Evolutionary conservation across 2,329 filamentous ascomycete species (phyloP), one percentile per base, ranked within the genome.

Genomic region (Colletotrichum graminicola): DNA sequence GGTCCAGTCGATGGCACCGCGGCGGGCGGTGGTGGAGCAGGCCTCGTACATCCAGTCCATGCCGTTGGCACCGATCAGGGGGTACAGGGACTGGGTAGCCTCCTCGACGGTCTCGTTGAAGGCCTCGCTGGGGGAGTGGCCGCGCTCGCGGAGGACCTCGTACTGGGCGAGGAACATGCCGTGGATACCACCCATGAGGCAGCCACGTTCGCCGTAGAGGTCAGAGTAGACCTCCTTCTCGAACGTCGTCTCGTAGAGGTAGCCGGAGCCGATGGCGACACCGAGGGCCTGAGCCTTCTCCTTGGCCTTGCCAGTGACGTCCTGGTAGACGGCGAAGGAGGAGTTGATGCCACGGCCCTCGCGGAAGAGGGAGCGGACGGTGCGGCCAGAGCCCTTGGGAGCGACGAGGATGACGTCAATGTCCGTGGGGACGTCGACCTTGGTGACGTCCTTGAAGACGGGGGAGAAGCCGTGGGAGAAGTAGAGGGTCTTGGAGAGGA

Each of bases 21-120:
- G 95, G 81, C 96, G 94, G 81, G 96, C 96, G 71, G 96, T 99
- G 82, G 96, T 99, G 75, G 95, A 98, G 93, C 96, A 99, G 77
- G 96, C 96, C 83, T 95, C 95, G 89, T 97, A 99, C 96, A 99
- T 99, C 94, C 97, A 99, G 89, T 99, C 96, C 96, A 99, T 98
- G 81, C 96, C 96, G 87, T 98, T 93, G 86, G 90, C 91, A 81
- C 95, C 96, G 81, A 99, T 99, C 81, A 99, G 90, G 75, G 96
- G 96, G 90, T 99, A 99, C 81, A 99, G 89, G 77, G 91, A 94
- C 90, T 99, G 96, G 64, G 96, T 99, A 76, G 96, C 96, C 90
- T 99, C 96, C 90, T 99, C 96, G 77, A 99, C 96, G 77, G 96
- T 99, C 94, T 99, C 96, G 91, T 99, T 99, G 93, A 99, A 99